Evolutionary conservation across 441 rosid species (phyloP).

Genomic region (Geranium incanum): DNA sequence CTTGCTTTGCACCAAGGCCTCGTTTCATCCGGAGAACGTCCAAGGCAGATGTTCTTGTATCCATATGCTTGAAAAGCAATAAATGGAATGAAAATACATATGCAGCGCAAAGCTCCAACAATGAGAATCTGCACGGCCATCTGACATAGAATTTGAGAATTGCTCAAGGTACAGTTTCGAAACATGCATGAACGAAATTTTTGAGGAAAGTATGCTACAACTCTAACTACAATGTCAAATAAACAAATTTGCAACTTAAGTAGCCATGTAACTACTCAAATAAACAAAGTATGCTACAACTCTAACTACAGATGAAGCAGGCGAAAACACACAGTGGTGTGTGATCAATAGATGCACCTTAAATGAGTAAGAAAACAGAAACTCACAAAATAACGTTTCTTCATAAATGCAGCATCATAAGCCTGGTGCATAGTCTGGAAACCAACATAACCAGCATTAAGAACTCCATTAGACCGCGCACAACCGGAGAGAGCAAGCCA

Average conservation of each 20-base stretch:
- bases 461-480: slow-evolving; percentile 91
- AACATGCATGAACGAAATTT: background rate
- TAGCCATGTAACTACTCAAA: background rate
- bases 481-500: slow-evolving; percentile 76
- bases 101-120: slow-evolving; percentile 47
- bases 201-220: background rate
- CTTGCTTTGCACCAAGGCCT: slow-evolving; percentile 87
- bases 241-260: background rate
- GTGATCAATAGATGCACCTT: background rate
- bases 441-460: slow-evolving; percentile 85
- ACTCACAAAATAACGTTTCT: slow-evolving; percentile 51
- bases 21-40: slow-evolving; percentile 37
- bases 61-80: slow-evolving; percentile 76
- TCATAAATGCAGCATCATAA: slow-evolving; percentile 47
- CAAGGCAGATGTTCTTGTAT: slow-evolving; percentile 59
- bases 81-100: slow-evolving; percentile 62
- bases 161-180: slow-evolving; percentile 10
- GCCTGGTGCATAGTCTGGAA: slow-evolving; percentile 71
- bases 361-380: background rate
- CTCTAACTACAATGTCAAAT: background rate
- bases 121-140: slow-evolving; percentile 48
- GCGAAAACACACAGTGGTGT: background rate
- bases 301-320: background rate
- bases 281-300: no score
- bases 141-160: slow-evolving; percentile 36